A percentile compares a stretch with the other conserved stretches of the same genome.
These are phyloP conservation scores for Boletus subparvulus DNA, from an alignment of 768 basidiomycete species.

Conservation along the genomic window DNA sequence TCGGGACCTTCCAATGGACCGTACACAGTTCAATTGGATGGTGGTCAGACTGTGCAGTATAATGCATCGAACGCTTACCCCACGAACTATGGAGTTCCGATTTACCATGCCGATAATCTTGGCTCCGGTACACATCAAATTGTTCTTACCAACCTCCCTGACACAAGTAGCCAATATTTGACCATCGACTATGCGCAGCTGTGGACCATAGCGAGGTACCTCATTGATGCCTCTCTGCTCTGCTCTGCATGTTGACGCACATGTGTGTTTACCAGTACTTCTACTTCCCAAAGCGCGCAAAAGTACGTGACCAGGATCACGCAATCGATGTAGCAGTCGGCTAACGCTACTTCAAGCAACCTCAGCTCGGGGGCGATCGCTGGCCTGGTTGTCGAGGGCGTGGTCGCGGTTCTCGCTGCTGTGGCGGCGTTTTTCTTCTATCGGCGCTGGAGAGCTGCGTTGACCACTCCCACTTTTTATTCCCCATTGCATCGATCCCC, in stretches of 20 bases:
- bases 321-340: background rate
- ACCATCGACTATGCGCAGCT: slow-evolving; percentile 36
- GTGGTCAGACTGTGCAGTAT: slow-evolving; percentile 18
- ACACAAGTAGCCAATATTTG: slow-evolving; percentile 20
- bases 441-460: slow-evolving; percentile 20
- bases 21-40: slow-evolving; percentile 39
- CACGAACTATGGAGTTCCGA: slow-evolving; percentile 29
- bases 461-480: slow-evolving; percentile 2
- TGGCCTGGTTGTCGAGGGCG: slow-evolving; percentile 20
- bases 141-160: slow-evolving; percentile 33
- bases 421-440: slow-evolving; percentile 21
- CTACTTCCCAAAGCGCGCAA: background rate
- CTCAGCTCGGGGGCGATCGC: slow-evolving; percentile 24
- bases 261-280: background rate
- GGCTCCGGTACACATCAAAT: slow-evolving; percentile 40
- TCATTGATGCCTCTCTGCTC: background rate
- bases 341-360: slow-evolving; percentile 11
- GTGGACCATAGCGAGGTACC: slow-evolving; percentile 20
- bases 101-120: slow-evolving; percentile 36
- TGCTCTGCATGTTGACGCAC: background rate
- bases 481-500: slow-evolving; percentile 3
- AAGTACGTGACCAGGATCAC: slow-evolving; percentile 11
- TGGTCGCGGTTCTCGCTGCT: slow-evolving; percentile 14
- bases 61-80: slow-evolving; percentile 17
- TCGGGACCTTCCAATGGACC: slow-evolving; percentile 36